phyloP scores from a whole-genome alignment of 2,329 filamentous ascomycete genomes.

The Colletotrichum truncatum region DNA sequence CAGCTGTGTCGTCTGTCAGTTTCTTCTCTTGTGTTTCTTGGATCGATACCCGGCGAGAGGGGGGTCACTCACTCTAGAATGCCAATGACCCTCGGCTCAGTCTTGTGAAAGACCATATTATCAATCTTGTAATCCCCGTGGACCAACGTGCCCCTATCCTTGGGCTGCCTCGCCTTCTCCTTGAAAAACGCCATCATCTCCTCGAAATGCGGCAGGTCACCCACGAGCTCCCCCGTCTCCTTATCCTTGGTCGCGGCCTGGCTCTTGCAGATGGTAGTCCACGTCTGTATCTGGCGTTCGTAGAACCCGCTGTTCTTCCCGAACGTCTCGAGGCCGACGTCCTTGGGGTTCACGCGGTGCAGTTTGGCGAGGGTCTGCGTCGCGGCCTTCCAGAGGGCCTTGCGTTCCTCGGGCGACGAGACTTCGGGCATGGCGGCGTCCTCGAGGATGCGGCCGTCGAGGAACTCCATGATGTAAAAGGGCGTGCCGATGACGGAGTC shows the following conservation, averaged over 20 bases:
- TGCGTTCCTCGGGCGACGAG: slow-evolving; percentile 70
- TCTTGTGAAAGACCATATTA: slow-evolving; percentile 89
- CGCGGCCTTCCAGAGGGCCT: slow-evolving; percentile 86
- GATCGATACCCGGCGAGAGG: not conserved
- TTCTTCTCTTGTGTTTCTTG: not conserved
- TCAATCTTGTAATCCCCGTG: slow-evolving; percentile 98
- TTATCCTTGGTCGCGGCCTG: slow-evolving; percentile 81
- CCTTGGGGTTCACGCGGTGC: slow-evolving; percentile 75
- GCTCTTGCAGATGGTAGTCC: slow-evolving; percentile 78
- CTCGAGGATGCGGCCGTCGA: slow-evolving; percentile 93
- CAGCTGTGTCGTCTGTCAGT: slow-evolving; percentile 61
- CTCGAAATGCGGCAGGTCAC: slow-evolving; percentile 83
- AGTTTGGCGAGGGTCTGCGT: slow-evolving; percentile 85
- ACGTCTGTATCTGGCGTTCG: slow-evolving; percentile 84
- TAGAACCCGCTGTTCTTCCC: slow-evolving; percentile 84
- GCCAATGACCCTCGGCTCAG: slow-evolving; percentile 87
- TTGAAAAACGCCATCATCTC: slow-evolving; percentile 83
- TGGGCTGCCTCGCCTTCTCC: slow-evolving; percentile 74
- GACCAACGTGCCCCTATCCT: slow-evolving; percentile 81
- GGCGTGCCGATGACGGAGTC: slow-evolving; percentile 81
- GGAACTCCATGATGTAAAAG: slow-evolving; percentile 97
- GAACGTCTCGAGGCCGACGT: slow-evolving; percentile 76
- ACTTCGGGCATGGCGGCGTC: slow-evolving; percentile 84
- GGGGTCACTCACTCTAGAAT: slow-evolving; percentile 76
- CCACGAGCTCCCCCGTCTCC: slow-evolving; percentile 80